Base-by-base conservation (phyloP, 768 basidiomycete genomes). In the Cystoderma amianthinum region DNA sequence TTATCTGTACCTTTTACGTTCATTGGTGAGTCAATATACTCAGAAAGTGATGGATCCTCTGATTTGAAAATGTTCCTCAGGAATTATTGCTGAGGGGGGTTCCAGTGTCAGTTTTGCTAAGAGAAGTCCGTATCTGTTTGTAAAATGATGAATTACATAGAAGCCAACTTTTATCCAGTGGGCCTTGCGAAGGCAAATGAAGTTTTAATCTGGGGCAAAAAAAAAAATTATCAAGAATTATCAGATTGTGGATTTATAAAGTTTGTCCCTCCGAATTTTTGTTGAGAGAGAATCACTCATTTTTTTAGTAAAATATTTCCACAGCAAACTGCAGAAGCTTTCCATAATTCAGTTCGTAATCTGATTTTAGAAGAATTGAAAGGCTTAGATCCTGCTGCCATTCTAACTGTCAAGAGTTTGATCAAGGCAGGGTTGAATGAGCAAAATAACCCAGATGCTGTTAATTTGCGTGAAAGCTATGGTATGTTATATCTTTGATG, bases 141-240 rank as follows among this genome's bases (percentile, higher is more conserved):
- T 16, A 2, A 12, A 17, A n/a, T 37, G 30, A 6, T 15, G 12
- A 10, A 5, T 46, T 38, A 21, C 6, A n/a, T 43, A 28, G 36
- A 33, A 9, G 25, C 12, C 34, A 23, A 12, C 33, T 46, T 11
- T 38, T 42, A 21, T n/a, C 23, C 41, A 85, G 83, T 85, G 78
- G 83, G 83, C 12, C 53, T 79, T 18, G 72, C 74, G 11, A 76
- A 74, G 48, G 83, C 84, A 19, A 85, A 84, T 38, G 85, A 87
- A 44, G 80, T 77, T 1, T 66, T 87, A 2, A 60, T 87, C 9
- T 79, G 79, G 63, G 84, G 82, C 33, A 79, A 78, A 60, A 85
- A 78, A 59, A 73, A 82, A 47, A 61, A 54, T 1, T 74, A 78
- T 0, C 64, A 75, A 46, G 79, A 82, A 32, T 63, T 87, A 0